Evolutionary conservation across 495 filamentous ascomycete genomes (phyloP).

Genomic region (Cercophora scortea): DNA sequence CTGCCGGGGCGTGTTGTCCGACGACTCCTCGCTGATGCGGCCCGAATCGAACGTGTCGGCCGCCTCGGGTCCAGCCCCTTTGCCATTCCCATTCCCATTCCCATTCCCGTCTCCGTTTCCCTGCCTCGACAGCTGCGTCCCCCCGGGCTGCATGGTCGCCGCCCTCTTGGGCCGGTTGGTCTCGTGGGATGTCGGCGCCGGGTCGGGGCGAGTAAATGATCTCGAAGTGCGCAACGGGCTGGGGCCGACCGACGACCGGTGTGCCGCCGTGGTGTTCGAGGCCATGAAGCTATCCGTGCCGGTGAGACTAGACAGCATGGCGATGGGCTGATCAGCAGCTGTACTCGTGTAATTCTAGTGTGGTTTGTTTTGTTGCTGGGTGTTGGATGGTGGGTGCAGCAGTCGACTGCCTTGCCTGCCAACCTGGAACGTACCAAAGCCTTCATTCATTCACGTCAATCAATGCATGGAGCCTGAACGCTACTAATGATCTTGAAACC

Average conservation of each 20-base stretch:
- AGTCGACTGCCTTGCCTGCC: no score
- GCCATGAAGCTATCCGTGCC: constrained; percentile 16
- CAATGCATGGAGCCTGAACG: no score
- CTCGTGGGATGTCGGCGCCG: constrained; percentile 11
- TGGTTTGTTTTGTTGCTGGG: no score
- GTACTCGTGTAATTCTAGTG: no score
- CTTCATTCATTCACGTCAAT: no score
- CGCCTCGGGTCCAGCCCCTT: constrained; percentile 2
- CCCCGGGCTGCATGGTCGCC: constrained; percentile 52
- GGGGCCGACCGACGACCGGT: constrained; percentile 6
- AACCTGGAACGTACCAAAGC: no score
- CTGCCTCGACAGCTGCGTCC: constrained; percentile 12
- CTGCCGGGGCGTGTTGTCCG: constrained; percentile 41
- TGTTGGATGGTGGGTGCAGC: no score
- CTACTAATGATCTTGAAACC: no score
- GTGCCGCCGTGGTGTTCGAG: constrained; percentile 6
- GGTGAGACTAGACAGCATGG: no score
- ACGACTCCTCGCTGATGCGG: constrained; percentile 41
- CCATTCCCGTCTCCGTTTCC: background rate
- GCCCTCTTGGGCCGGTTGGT: constrained; percentile 45
- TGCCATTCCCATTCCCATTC: background rate
- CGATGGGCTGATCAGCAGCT: no score
- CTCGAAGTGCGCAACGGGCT: constrained; percentile 17
- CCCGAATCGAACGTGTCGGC: constrained; percentile 43
- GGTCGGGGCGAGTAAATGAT: constrained; percentile 19